Evolutionary conservation across 2,329 filamentous ascomycete genomes (phyloP).

Genomic region (Penicillium sp.): DNA sequence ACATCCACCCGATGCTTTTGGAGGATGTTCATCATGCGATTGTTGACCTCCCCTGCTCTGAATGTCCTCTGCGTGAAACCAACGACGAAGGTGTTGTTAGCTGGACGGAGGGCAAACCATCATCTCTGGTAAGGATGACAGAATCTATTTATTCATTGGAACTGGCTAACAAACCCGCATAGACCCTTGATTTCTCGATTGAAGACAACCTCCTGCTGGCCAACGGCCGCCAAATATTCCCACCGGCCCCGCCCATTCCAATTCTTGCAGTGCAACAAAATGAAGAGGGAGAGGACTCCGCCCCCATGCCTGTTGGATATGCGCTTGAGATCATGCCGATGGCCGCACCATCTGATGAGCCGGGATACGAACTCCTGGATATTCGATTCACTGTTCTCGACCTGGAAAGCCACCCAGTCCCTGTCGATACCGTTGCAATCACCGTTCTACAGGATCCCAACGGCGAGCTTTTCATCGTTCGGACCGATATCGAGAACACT

Average conservation of each 20-base stretch:
- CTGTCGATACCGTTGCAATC: constrained; percentile 46
- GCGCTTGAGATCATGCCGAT: constrained; percentile 43
- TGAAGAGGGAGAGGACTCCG: constrained; percentile 38
- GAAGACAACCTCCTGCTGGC: constrained; percentile 37
- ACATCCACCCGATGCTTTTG: constrained; percentile 27
- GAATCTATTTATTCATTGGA: neutral
- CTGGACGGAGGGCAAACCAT: constrained; percentile 38
- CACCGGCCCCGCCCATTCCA: constrained; percentile 31
- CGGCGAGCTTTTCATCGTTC: constrained; percentile 40
- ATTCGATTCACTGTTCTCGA: constrained; percentile 49
- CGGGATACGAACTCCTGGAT: constrained; percentile 36
- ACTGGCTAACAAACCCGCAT: neutral
- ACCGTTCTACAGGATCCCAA: constrained; percentile 38
- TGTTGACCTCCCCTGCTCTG: constrained; percentile 38
- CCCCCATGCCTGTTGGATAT: constrained; percentile 44
- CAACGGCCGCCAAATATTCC: constrained; percentile 44
- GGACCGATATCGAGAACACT: constrained; percentile 40
- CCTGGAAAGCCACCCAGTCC: constrained; percentile 44
- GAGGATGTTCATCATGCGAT: constrained; percentile 29
- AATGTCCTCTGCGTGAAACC: constrained; percentile 41
- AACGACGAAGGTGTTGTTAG: constrained; percentile 30
- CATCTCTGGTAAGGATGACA: constrained; percentile 36
- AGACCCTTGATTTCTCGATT: constrained; percentile 41
- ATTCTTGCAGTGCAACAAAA: constrained; percentile 39
- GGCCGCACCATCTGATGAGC: constrained; percentile 31